Base-by-base conservation (phyloP, 2,329 filamentous ascomycete genomes). In the Mycocentrospora acerina region DNA sequence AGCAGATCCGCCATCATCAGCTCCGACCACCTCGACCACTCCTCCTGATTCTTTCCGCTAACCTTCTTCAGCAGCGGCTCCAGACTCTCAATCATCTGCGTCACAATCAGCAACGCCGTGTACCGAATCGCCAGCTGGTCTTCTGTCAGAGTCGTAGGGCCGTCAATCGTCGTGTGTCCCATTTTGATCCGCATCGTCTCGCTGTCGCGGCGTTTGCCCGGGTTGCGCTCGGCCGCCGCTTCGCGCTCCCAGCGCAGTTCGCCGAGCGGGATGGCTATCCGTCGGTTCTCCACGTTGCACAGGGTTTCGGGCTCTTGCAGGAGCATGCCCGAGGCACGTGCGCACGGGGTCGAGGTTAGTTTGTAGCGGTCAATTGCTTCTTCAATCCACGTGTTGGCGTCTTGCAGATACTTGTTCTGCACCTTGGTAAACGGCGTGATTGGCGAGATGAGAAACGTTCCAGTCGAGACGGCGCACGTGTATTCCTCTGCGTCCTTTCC, bases 21-120 rank as follows among this genome's bases (percentile, higher is more conserved):
- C 27, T 84, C 82, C 70, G 87, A 82, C 90, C 90, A 96, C 28
- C 82, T 76, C 64, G 94, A 87, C 90, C 90, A 96, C 70, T 96
- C 90, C 53, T 95, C 89, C 60, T 87, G 82, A 57, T 85, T 88
- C 74, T 95, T 95, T 11, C 85, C 86, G 59, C 86, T 94, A 30
- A 82, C 81, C 57, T 95, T 86, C 54, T 86, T 81, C 53, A 96
- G 71, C 42, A 93, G 71, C 4, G 88, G 88, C 67, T 96, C 90
- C 56, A 96, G 72, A 47, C 85, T 85, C 62, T 93, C 88, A 37
- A 95, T 88, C 76, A 89, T 80, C 62, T 90, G 86, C 35, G 94
- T 80, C 5, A 90, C 82, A 2, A 86, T 89, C 60, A 87, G 71
- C 39, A 95, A 76, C n/a, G 90, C 89, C 9, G 88, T 91, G 55